Evolutionary conservation across 768 basidiomycete genomes (phyloP).

Genomic region (Suillus occidentalis): DNA sequence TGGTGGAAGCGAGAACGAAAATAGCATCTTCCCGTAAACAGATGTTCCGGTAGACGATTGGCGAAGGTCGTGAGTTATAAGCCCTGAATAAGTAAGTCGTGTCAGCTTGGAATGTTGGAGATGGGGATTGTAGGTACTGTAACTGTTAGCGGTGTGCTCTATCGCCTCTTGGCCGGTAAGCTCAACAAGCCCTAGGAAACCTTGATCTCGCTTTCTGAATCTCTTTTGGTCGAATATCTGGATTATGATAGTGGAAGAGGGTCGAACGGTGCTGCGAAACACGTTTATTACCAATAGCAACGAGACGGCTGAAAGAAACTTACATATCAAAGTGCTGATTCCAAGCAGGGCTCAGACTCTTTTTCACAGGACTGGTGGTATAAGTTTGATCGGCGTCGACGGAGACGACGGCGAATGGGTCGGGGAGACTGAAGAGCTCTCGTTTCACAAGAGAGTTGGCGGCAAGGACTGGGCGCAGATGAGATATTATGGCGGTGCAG

Average conservation of each 20-base stretch:
- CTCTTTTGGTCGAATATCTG: slow-evolving; percentile 91
- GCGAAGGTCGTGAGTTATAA: slow-evolving; percentile 64
- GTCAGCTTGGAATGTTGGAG: not conserved
- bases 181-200: slow-evolving; percentile 60
- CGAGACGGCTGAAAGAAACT: slow-evolving; percentile 29
- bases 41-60: slow-evolving; percentile 34
- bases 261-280: slow-evolving; percentile 60
- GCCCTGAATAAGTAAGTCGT: slow-evolving; percentile 41
- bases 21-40: slow-evolving; percentile 81
- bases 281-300: slow-evolving; percentile 8
- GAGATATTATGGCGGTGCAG: not conserved
- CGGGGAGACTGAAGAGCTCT: slow-evolving; percentile 78
- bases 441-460: slow-evolving; percentile 75
- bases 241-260: slow-evolving; percentile 73
- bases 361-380: slow-evolving; percentile 72
- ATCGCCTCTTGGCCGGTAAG: slow-evolving; percentile 56
- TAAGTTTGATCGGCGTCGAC: slow-evolving; percentile 83
- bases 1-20: slow-evolving; percentile 52
- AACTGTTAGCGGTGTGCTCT: slow-evolving; percentile 44
- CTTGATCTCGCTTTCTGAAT: slow-evolving; percentile 87
- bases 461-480: slow-evolving; percentile 60
- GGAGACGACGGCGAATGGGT: slow-evolving; percentile 86
- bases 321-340: slow-evolving; percentile 86
- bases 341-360: slow-evolving; percentile 73
- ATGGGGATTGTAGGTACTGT: slow-evolving; percentile 36